These are phyloP conservation scores for Huntiella bhutanensis DNA, from an alignment of 2,329 filamentous ascomycete species.

Conservation along the genomic window DNA sequence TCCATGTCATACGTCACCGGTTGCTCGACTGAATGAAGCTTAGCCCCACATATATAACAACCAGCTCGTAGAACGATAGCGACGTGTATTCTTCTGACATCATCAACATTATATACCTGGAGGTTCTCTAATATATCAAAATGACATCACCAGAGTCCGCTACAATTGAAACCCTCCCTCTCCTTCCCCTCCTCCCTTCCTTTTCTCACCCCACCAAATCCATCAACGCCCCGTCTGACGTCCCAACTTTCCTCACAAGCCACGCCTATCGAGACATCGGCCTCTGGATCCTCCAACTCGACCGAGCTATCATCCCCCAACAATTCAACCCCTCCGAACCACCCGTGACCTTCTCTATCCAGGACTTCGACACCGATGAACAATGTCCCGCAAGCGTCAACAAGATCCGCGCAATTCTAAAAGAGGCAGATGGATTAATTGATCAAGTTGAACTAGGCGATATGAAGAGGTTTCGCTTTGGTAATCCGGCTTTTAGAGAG, in stretches of 20 bases:
- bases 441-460: constrained; percentile 66
- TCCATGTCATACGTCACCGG: too few relatives aligned
- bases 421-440: constrained; percentile 45
- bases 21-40: too few relatives aligned
- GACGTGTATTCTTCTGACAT: too few relatives aligned
- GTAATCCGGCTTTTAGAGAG: constrained; percentile 73
- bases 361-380: constrained; percentile 5
- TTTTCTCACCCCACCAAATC: constrained; percentile 57
- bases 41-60: too few relatives aligned
- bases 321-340: constrained; percentile 18
- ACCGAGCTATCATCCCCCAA: constrained; percentile 63
- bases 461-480: constrained; percentile 64
- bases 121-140: too few relatives aligned
- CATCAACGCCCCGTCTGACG: constrained; percentile 73
- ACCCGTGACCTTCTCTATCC: not conserved
- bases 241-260: constrained; percentile 59
- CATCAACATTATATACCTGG: too few relatives aligned
- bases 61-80: too few relatives aligned
- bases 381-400: constrained; percentile 33
- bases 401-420: constrained; percentile 47
- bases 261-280: constrained; percentile 76
- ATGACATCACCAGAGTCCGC: too few relatives aligned
- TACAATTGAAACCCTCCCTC: constrained; percentile 19
- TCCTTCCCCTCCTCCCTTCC: constrained; percentile 29
- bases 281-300: constrained; percentile 75